Evolutionary conservation across 805 yeast genomes (phyloP), one percentile per base, ranked within the genome.

Genomic region (Zygosaccharomyces pseudorouxii): DNA sequence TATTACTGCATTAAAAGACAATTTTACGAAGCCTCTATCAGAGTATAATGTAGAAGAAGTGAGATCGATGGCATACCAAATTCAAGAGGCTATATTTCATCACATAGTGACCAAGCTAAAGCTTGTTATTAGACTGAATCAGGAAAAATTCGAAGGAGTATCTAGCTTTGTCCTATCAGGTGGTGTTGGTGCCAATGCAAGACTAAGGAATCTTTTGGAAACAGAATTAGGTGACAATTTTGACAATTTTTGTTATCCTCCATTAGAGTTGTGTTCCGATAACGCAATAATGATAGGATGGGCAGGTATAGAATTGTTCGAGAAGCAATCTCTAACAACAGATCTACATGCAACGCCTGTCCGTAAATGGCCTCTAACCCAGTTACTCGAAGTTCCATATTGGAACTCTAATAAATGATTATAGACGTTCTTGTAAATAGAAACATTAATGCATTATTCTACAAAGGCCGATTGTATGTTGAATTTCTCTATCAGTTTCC

Each of bases 261-360:
- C 79, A 18, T 71, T 81, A 2, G 67, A 74, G 1, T 70, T 89
- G 51, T 93, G 99, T 62, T 89, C 97, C 0, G 99, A 93, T 61
- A 93, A 93, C 65, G 96, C 97, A 0, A 79, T 89, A 2, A 93
- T 93, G 99, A 93, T 93, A 45, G 99, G 97, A 1, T 88, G 95
- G 82, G 96, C 98, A 0, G 99, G 97, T 0, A 87, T 92, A 7
- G 97, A 92, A 63, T 68, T 90, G 16, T 84, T 71, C 61, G 96
- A 89, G 62, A 52, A 63, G 2, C 22, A 52, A 5, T 56, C 55
- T 1, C 31, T 68, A 8, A 58, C 74, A 10, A 78, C 89, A 0
- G 76, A 74, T 5, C 57, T 86, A 37, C 74, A 68, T 9, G 77
- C 81, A 2, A 59, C 75, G n/a, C 95, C 96, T 1, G 71, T 80